These are phyloP conservation scores for Schizosaccharomyces osmophilus DNA, from an alignment of 805 yeast species.

Conservation along the genomic window DNA sequence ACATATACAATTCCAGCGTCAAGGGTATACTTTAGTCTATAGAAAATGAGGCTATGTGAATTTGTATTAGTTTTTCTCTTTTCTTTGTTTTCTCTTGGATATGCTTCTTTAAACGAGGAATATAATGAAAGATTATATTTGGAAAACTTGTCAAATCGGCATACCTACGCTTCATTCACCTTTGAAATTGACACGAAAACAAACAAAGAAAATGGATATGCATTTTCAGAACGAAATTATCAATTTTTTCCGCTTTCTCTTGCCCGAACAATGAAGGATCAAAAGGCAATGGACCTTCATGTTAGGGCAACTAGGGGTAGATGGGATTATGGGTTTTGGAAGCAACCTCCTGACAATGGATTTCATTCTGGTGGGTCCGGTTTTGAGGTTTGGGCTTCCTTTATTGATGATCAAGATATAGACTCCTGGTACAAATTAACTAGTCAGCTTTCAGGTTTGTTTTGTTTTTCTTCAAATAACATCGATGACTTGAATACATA, in stretches of 20 bases:
- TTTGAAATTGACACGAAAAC: background rate
- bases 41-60: background rate
- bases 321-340: constrained; percentile 85
- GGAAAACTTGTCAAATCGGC: background rate
- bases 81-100: background rate
- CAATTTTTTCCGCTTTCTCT: constrained; percentile 53
- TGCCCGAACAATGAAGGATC: constrained; percentile 45
- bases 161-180: background rate
- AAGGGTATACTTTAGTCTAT: too few species aligned
- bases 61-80: background rate
- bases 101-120: background rate
- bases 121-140: background rate
- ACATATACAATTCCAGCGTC: too few species aligned
- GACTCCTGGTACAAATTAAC: constrained; percentile 43
- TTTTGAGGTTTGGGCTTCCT: constrained; percentile 72
- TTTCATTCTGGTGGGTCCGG: constrained; percentile 71
- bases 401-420: constrained; percentile 31
- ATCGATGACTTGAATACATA: constrained; percentile 50
- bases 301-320: constrained; percentile 78
- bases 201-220: background rate
- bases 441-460: constrained; percentile 63
- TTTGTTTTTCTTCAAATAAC: constrained; percentile 84
- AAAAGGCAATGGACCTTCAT: constrained; percentile 53
- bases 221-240: background rate
- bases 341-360: constrained; percentile 53